Conservation (phyloP, 164 flowering plant genomes). For the Cinnamomum micranthum region DNA sequence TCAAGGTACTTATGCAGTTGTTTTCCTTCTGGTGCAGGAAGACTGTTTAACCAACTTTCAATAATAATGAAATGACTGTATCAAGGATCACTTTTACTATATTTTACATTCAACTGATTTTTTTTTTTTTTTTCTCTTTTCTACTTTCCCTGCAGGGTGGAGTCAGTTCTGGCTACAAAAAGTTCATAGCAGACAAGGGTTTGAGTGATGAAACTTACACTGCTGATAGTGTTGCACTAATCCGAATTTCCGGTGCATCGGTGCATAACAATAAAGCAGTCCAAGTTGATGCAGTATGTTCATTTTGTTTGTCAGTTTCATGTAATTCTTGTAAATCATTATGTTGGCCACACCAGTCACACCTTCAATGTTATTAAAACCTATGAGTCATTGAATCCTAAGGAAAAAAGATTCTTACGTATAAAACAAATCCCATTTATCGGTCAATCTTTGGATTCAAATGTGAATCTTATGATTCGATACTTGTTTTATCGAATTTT, state of each 20-base stretch:
- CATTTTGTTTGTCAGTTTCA: neutral
- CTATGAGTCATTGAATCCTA: too few relatives aligned
- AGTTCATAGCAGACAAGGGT: conserved; percentile 65
- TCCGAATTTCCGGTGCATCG: conserved; percentile 74
- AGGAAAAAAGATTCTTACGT: too few relatives aligned
- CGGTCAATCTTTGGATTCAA: too few relatives aligned
- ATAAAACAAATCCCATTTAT: too few relatives aligned
- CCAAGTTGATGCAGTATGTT: conserved; percentile 88
- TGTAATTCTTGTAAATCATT: neutral
- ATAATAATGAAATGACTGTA: neutral
- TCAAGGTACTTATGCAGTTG: conserved; percentile 54
- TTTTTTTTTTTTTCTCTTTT: neutral
- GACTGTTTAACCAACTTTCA: neutral
- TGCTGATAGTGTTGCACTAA: conserved; percentile 74
- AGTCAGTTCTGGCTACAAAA: conserved; percentile 85
- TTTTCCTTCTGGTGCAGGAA: neutral
- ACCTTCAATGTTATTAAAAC: too few relatives aligned
- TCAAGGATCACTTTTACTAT: neutral
- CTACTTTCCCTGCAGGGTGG: conserved; percentile 63
- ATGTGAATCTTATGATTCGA: too few relatives aligned
- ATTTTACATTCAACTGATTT: neutral
- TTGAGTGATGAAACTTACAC: conserved; percentile 76
- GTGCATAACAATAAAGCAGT: conserved; percentile 74
- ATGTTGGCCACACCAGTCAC: too few relatives aligned
- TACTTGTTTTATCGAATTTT: too few relatives aligned